Conservation (phyloP, 495 filamentous ascomycete species). For the Lophiotrema nucula region DNA sequence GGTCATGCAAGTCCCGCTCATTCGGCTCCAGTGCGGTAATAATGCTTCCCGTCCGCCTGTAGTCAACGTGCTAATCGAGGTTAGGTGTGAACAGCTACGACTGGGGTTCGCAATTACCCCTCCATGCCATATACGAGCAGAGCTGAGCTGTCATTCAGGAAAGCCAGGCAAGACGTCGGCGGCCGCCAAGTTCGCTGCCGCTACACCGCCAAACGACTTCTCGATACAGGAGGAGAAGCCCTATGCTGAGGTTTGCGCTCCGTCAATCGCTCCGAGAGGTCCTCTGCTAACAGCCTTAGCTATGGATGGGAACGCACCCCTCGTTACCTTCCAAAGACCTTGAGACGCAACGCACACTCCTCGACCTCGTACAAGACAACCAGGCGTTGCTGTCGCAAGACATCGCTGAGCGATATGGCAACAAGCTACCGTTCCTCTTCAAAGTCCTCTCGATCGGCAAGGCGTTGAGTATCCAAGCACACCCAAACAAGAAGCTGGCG, state of each 20-base stretch:
- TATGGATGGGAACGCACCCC: constrained; percentile 99
- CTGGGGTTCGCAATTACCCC: constrained; percentile 86
- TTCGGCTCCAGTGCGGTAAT: constrained; percentile 89
- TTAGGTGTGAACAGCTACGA: constrained; percentile 94
- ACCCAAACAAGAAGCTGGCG: constrained; percentile 96
- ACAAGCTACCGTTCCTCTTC: constrained; percentile 92
- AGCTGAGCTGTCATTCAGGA: constrained; percentile 37
- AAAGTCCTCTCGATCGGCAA: constrained; percentile 94
- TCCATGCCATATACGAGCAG: too few relatives aligned
- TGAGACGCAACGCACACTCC: constrained; percentile 76
- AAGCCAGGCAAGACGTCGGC: constrained; percentile 64
- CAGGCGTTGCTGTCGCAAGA: constrained; percentile 70
- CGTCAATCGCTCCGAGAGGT: not conserved
- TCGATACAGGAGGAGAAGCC: constrained; percentile 43
- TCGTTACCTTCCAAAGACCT: constrained; percentile 91
- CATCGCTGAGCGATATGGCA: constrained; percentile 67
- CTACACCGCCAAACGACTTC: constrained; percentile 39
- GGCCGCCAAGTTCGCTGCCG: constrained; percentile 49
- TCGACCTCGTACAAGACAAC: constrained; percentile 89
- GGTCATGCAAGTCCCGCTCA: constrained; percentile 77
- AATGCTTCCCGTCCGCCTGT: not conserved
- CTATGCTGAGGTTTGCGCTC: constrained; percentile 43
- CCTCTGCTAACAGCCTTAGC: constrained; percentile 47
- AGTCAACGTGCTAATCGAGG: not conserved
- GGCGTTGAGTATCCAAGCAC: constrained; percentile 93